A percentile compares a stretch with the other conserved stretches of the same genome.
Conservation (phyloP, 257 asterid genomes). For the Solanum appendiculatum region DNA sequence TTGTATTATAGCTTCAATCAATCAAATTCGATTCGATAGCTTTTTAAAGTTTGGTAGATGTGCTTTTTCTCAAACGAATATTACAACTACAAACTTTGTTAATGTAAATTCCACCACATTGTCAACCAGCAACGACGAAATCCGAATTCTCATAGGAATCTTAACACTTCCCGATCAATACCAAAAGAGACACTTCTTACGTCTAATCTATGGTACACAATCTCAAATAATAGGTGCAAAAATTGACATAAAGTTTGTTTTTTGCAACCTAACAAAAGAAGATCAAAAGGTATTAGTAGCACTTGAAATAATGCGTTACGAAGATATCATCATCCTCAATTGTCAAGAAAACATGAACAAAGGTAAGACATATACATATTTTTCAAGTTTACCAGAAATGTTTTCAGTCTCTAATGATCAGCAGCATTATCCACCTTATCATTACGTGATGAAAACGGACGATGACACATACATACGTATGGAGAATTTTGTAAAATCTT, state of each 20-base stretch:
- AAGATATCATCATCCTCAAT: slow-evolving; percentile 72
- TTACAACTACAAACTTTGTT: neutral
- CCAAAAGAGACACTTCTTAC: slow-evolving; percentile 77
- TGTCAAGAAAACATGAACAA: slow-evolving; percentile 85
- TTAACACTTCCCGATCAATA: slow-evolving; percentile 85
- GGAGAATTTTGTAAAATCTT: slow-evolving; percentile 46
- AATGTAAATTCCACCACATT: slow-evolving; percentile 7
- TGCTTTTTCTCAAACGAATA: slow-evolving; percentile 15
- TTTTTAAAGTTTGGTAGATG: slow-evolving; percentile 40
- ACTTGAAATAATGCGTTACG: slow-evolving; percentile 72
- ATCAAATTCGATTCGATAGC: slow-evolving; percentile 45
- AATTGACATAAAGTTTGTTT: slow-evolving; percentile 68
- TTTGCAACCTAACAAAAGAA: slow-evolving; percentile 89
- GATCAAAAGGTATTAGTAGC: slow-evolving; percentile 74
- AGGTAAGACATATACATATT: slow-evolving; percentile 74
- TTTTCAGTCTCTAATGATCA: slow-evolving; percentile 9
- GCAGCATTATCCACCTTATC: slow-evolving; percentile 51
- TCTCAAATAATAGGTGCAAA: slow-evolving; percentile 29
- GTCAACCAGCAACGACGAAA: slow-evolving; percentile 13
- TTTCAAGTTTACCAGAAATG: slow-evolving; percentile 68
- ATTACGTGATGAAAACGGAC: slow-evolving; percentile 78
- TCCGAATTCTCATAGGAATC: slow-evolving; percentile 63
- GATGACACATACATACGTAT: slow-evolving; percentile 70
- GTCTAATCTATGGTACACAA: slow-evolving; percentile 81
- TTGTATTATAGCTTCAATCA: slow-evolving; percentile 56